Evolutionary conservation across 148 eudicot genomes (phyloP).

Genomic region (Camellia sinensis): DNA sequence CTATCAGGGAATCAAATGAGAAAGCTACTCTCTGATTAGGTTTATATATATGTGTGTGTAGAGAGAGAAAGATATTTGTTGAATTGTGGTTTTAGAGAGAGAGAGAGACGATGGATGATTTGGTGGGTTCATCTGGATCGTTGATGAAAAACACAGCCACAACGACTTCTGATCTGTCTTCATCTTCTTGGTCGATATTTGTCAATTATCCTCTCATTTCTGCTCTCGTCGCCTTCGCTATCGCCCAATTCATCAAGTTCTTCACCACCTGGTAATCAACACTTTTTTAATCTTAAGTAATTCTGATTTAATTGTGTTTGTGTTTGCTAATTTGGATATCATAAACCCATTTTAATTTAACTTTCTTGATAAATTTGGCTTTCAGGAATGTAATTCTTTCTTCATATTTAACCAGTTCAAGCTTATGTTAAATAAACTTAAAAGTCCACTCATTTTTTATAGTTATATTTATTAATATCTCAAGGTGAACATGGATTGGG

Average conservation of each 20-base stretch:
- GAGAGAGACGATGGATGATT: constrained; percentile 14
- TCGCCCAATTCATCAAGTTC: constrained; percentile 33
- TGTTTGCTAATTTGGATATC: not conserved
- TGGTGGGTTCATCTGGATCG: constrained; percentile 22
- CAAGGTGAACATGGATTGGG: not conserved
- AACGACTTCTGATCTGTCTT: constrained; percentile 2
- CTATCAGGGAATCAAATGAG: not conserved
- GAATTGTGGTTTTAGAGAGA: not conserved
- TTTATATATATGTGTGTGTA: not conserved
- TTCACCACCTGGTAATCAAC: constrained; percentile 24
- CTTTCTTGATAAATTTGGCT: not conserved
- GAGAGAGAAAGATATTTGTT: not conserved
- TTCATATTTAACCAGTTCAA: not conserved
- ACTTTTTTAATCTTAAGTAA: not conserved
- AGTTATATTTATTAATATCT: not conserved
- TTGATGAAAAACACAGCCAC: not conserved
- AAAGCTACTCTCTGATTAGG: not conserved
- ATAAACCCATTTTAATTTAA: not conserved
- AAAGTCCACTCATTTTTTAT: not conserved
- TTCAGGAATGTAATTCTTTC: not conserved
- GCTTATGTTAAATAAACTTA: not conserved
- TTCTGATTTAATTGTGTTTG: not conserved
- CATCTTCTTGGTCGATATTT: constrained; percentile 17
- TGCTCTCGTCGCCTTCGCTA: constrained; percentile 31
- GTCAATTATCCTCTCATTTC: constrained; percentile 30